phyloP scores from a whole-genome alignment of 805 yeast species.

The Schwanniomyces yamadae region DNA sequence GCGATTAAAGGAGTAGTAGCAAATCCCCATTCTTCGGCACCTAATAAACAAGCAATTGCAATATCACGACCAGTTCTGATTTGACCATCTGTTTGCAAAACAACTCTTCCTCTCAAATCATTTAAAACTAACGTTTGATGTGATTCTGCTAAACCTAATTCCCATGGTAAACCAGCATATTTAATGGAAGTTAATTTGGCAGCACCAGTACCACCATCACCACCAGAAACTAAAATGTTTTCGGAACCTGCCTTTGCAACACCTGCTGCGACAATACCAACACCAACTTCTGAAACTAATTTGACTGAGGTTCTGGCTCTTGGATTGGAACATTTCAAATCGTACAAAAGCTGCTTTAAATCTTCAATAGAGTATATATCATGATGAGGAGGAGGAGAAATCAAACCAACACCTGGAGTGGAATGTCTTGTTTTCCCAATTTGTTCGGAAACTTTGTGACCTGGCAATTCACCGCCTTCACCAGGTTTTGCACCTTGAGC shows the following conservation, averaged over 20 bases:
- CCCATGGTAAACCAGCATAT: conserved; percentile 99
- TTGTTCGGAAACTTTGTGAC: conserved; percentile 81
- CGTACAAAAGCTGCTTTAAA: conserved; percentile 83
- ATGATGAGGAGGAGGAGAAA: conserved; percentile 98
- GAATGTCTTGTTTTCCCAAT: conserved; percentile 97
- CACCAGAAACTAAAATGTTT: conserved; percentile 92
- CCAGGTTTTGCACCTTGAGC: conserved; percentile 99
- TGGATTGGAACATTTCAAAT: conserved; percentile 94
- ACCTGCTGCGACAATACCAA: conserved; percentile 98
- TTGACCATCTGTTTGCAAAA: conserved; percentile 98
- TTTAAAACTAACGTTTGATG: conserved; percentile 95
- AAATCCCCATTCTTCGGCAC: conserved; percentile 98
- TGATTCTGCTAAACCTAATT: conserved; percentile 95
- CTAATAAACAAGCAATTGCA: conserved; percentile 91
- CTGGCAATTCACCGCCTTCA: conserved; percentile 99
- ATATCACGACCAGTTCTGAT: conserved; percentile 95
- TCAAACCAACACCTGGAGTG: conserved; percentile 93
- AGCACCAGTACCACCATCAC: conserved; percentile 99
- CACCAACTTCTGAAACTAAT: conserved; percentile 97
- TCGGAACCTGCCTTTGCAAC: conserved; percentile 99
- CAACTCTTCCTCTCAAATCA: conserved; percentile 92
- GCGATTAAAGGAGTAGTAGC: conserved; percentile 97
- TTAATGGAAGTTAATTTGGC: conserved; percentile 96
- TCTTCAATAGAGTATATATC: conserved; percentile 98
- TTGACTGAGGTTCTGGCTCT: conserved; percentile 96